phyloP scores from a whole-genome alignment of 371 early-diverging fungal species.

The Syncephalastrum racemosum region DNA sequence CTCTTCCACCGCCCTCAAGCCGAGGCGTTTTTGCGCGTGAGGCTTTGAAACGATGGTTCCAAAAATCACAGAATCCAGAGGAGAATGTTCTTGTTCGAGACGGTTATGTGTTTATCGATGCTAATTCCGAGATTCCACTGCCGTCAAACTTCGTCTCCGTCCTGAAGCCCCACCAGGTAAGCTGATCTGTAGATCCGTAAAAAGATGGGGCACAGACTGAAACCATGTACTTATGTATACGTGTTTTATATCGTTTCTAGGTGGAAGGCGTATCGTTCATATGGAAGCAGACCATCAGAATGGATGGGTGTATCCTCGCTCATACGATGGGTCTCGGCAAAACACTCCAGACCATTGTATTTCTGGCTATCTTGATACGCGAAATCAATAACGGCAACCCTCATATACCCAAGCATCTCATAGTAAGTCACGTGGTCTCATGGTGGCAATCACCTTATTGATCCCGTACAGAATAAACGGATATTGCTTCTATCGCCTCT shows the following conservation, averaged over 20 bases:
- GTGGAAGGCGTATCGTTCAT: constrained; percentile 77
- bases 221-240: too few relatives aligned
- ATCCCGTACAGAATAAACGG: constrained; percentile 45
- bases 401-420: constrained; percentile 43
- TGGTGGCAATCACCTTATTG: background rate
- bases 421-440: constrained; percentile 20
- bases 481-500: constrained; percentile 84
- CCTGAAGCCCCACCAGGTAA: too few relatives aligned
- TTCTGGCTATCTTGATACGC: constrained; percentile 65
- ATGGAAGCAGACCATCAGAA: constrained; percentile 71
- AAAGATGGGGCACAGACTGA: too few relatives aligned
- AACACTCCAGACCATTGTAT: constrained; percentile 77
- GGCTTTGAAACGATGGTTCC: too few relatives aligned
- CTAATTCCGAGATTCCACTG: too few relatives aligned
- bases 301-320: constrained; percentile 81
- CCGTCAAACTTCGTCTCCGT: too few relatives aligned
- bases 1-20: too few relatives aligned
- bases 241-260: constrained; percentile 15
- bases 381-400: constrained; percentile 39
- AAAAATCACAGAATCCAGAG: too few relatives aligned
- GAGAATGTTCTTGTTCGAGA: too few relatives aligned
- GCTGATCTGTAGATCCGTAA: too few relatives aligned
- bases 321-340: constrained; percentile 94
- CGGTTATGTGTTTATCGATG: too few relatives aligned
- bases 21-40: too few relatives aligned